Evolutionary conservation across 139 green algal genomes (phyloP).

Genomic region (Gonium pectorale): DNA sequence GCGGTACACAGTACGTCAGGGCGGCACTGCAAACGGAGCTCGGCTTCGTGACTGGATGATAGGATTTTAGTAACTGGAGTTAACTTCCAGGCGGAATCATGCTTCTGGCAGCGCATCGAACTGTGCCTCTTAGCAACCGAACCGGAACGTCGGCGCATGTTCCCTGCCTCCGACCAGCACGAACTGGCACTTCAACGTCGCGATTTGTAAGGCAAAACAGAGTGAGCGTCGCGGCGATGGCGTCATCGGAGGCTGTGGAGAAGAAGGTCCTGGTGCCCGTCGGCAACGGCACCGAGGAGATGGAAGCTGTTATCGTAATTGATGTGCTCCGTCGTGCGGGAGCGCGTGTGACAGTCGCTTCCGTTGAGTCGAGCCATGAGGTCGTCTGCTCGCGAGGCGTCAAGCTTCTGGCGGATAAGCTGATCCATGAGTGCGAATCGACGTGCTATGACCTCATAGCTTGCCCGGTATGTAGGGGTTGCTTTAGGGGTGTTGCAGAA

Average conservation of each 20-base stretch:
- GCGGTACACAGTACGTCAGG: too few relatives aligned
- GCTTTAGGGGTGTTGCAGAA: slow-evolving; percentile 14
- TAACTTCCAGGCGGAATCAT: too few relatives aligned
- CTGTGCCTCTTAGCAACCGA: neutral
- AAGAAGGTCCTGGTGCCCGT: slow-evolving; percentile 89
- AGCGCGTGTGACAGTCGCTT: slow-evolving; percentile 82
- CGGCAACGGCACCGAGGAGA: slow-evolving; percentile 89
- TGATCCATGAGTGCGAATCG: slow-evolving; percentile 60
- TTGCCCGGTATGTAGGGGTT: slow-evolving; percentile 78
- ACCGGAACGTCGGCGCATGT: neutral
- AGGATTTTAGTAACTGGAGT: too few relatives aligned
- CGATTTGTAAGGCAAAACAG: neutral
- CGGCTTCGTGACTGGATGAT: too few relatives aligned
- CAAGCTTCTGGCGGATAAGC: slow-evolving; percentile 85
- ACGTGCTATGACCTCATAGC: slow-evolving; percentile 88
- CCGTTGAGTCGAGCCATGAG: slow-evolving; percentile 70
- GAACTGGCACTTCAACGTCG: neutral
- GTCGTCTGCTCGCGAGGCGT: slow-evolving; percentile 78
- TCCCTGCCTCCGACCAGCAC: neutral
- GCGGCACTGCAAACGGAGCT: too few relatives aligned
- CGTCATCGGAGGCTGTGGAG: neutral
- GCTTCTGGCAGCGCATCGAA: slow-evolving; percentile 9
- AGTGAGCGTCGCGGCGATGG: neutral
- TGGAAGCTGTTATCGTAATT: slow-evolving; percentile 92
- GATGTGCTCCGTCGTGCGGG: slow-evolving; percentile 91